Conservation (phyloP, 1,284 basidiomycete genomes). For the Ganoderma resinaceum region DNA sequence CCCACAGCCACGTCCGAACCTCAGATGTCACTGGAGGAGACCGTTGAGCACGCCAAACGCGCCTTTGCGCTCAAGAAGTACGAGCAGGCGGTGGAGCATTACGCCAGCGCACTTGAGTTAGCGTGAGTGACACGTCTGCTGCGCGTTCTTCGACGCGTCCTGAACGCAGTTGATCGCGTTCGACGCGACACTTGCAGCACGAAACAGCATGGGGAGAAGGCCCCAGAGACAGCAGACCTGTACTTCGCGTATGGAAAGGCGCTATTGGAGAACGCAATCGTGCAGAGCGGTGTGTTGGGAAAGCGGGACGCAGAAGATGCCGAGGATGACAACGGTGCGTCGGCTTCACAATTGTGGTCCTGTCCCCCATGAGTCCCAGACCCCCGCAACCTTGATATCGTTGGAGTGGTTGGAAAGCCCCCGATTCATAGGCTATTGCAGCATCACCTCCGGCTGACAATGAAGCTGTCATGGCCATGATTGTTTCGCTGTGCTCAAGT, state of each 20-base stretch:
- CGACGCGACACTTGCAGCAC: conserved; percentile 54
- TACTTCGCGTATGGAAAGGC: conserved; percentile 90
- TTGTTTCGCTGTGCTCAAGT: neutral
- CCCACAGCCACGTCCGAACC: conserved; percentile 28
- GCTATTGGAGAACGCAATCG: conserved; percentile 86
- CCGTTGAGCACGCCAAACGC: conserved; percentile 80
- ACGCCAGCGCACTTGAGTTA: conserved; percentile 84
- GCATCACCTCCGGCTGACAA: neutral
- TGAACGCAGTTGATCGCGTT: conserved; percentile 16
- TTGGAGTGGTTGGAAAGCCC: neutral
- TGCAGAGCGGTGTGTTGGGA: conserved; percentile 82
- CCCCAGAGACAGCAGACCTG: conserved; percentile 81
- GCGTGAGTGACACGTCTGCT: conserved; percentile 56
- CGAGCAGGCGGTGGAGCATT: conserved; percentile 86
- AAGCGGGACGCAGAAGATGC: conserved; percentile 74
- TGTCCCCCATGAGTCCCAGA: neutral
- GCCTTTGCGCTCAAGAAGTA: conserved; percentile 89
- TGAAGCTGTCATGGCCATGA: neutral
- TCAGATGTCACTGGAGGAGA: conserved; percentile 54
- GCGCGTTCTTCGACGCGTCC: conserved; percentile 21
- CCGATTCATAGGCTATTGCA: neutral
- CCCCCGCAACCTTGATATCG: neutral
- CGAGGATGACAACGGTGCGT: conserved; percentile 44
- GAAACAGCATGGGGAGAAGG: conserved; percentile 73
- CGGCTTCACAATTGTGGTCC: neutral